Base-by-base conservation (phyloP, 371 early-diverging fungal genomes). In the Blakeslea trispora region DNA sequence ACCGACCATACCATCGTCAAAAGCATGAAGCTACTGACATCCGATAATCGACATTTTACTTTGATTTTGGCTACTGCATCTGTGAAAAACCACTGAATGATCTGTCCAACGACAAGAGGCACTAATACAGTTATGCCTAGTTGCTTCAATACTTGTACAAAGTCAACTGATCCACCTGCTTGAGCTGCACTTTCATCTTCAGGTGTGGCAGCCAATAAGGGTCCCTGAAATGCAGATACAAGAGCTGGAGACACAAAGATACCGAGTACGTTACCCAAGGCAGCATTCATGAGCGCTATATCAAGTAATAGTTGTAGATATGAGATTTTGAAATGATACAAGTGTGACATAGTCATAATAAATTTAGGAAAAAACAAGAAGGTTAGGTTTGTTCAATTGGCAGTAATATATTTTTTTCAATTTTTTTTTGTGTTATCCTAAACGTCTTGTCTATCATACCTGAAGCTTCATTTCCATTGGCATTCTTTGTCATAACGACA, bases 401-500 rank as follows among this genome's bases (percentile, higher is more conserved):
- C 9, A 37, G 11, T 37, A 7, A 37, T 4, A 13, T 11, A 32
- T 6, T 32, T 14, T 37, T 2, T 37, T 37, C 11, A 31, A 17
- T 37, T 10, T 4, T 6, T 37, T 37, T 4, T 37, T 13, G 13
- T 7, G 11, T 1, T 37, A 10, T 9, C 22, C 19, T 8, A 37
- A 22, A 6, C 15, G 17, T 14, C 28, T 19, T 10, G 28, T 28
- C 28, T 28, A 28, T 28, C 9, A 32, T 73, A 77, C 77, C 77
- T 34, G 78, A 74, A 19, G 89, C 84, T 57, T 88, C 90, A 50
- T 85, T 88, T 24, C 91, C 91, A 21, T 71, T 59, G 0, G 89
- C 87, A 53, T 84, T 83, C 62, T 84, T 83, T 11, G 91, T 91
- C 89, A 89, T 89, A 59, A 89, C 82, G 5, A 88, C 88, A 61